Evolutionary conservation across 2,329 filamentous ascomycete species (phyloP).

Genomic region (Trichoderma hamatum): DNA sequence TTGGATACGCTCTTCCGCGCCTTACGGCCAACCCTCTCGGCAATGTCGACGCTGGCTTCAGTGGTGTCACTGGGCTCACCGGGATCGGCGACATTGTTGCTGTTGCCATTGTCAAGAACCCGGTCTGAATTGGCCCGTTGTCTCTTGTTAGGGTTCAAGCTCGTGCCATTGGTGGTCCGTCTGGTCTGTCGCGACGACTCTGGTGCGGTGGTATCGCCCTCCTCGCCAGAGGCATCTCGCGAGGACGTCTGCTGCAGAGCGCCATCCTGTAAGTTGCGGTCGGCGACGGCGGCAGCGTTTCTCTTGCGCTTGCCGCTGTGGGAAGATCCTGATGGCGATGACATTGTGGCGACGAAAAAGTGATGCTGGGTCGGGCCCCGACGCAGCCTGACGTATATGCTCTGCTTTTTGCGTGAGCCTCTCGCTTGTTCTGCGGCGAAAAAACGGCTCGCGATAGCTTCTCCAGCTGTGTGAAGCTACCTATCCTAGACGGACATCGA

Average conservation of each 20-base stretch:
- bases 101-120: constrained; percentile 45
- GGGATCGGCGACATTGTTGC: constrained; percentile 58
- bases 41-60: constrained; percentile 68
- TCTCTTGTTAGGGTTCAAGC: constrained; percentile 70
- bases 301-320: constrained; percentile 80
- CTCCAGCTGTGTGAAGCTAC: not conserved
- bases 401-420: not conserved
- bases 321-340: constrained; percentile 59
- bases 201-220: constrained; percentile 72
- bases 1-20: constrained; percentile 52
- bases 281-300: constrained; percentile 53
- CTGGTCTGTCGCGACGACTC: constrained; percentile 62
- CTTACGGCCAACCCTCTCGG: constrained; percentile 61
- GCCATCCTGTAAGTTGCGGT: constrained; percentile 55
- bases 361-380: constrained; percentile 9
- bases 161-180: constrained; percentile 56
- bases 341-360: constrained; percentile 51
- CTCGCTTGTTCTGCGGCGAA: not conserved
- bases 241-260: constrained; percentile 70
- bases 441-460: not conserved
- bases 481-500: not conserved
- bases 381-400: constrained; percentile 12
- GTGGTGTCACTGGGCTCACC: constrained; percentile 73
- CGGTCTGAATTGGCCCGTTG: constrained; percentile 68
- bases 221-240: constrained; percentile 81